A percentile compares a stretch with the other conserved stretches of the same genome.
Evolutionary conservation across 129 eudicot species (phyloP).

Genomic region (Artemisia tridentata): DNA sequence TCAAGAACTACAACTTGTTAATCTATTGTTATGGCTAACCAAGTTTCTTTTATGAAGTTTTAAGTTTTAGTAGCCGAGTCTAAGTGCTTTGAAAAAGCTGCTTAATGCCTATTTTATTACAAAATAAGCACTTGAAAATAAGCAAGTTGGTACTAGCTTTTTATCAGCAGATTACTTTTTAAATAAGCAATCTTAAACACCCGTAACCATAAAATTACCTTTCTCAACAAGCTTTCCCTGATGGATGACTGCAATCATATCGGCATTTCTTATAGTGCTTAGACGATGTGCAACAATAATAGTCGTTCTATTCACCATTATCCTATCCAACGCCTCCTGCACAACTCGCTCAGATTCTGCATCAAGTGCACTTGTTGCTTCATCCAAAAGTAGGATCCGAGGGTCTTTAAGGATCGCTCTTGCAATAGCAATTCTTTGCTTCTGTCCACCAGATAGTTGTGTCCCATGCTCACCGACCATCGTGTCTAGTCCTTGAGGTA

Average conservation of each 20-base stretch:
- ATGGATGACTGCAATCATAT: slow-evolving; percentile 70
- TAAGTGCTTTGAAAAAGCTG: slow-evolving; percentile 2
- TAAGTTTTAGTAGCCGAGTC: too few relatives aligned
- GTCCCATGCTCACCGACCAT: slow-evolving; percentile 76
- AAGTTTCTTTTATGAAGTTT: too few relatives aligned
- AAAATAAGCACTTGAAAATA: too few relatives aligned
- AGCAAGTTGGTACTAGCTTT: too few relatives aligned
- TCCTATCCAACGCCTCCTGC: slow-evolving; percentile 78
- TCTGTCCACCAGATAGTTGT: slow-evolving; percentile 83
- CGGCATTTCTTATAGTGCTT: slow-evolving; percentile 64
- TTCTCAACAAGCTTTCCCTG: slow-evolving; percentile 46
- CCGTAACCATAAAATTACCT: slow-evolving; percentile 34
- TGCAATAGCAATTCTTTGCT: slow-evolving; percentile 89
- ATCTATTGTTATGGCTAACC: too few relatives aligned
- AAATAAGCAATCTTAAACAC: too few relatives aligned
- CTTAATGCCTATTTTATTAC: background rate
- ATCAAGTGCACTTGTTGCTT: slow-evolving; percentile 86
- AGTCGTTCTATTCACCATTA: slow-evolving; percentile 67
- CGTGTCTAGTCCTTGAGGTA: slow-evolving; percentile 48
- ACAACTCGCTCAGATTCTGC: slow-evolving; percentile 72
- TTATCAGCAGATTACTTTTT: too few relatives aligned
- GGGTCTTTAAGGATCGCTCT: slow-evolving; percentile 75
- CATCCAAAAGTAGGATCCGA: slow-evolving; percentile 67
- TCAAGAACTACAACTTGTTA: too few relatives aligned
- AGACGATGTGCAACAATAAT: slow-evolving; percentile 74